These are phyloP conservation scores for Stygiomarasmius scandens DNA, from an alignment of 1,284 basidiomycete genomes.

Conservation along the genomic window DNA sequence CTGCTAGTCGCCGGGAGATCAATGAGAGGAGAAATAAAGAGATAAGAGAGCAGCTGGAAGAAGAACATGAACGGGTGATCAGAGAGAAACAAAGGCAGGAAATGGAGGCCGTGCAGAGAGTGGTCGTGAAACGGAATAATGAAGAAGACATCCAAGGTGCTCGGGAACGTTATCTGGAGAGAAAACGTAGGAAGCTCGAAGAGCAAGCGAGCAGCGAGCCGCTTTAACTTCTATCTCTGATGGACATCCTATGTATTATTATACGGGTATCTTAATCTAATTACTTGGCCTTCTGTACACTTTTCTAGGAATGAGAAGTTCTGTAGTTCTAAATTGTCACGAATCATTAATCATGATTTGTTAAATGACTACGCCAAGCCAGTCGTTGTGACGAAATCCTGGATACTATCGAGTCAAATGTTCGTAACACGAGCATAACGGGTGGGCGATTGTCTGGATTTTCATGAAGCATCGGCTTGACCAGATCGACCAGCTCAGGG, in stretches of 20 bases:
- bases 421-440: conserved; percentile 45
- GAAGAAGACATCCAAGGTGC: conserved; percentile 74
- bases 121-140: conserved; percentile 69
- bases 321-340: neutral
- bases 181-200: conserved; percentile 80
- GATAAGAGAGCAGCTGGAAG: conserved; percentile 73
- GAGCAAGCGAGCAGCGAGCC: too few relatives aligned
- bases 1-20: conserved; percentile 79
- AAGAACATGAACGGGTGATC: conserved; percentile 63
- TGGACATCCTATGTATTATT: too few relatives aligned
- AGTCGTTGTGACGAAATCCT: conserved; percentile 29
- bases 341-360: neutral
- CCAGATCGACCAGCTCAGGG: conserved; percentile 56
- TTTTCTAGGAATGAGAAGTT: neutral
- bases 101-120: conserved; percentile 57
- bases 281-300: neutral
- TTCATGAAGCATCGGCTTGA: conserved; percentile 57
- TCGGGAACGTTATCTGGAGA: conserved; percentile 72
- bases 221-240: too few relatives aligned
- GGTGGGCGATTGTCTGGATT: conserved; percentile 55
- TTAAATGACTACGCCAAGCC: neutral
- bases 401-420: conserved; percentile 49
- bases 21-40: conserved; percentile 77
- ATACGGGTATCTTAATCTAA: neutral
- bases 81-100: conserved; percentile 63